A percentile compares a stretch with the other conserved stretches of the same genome.
These are phyloP conservation scores for Mortierella sp. DNA, from an alignment of 371 early-diverging fungal species.

Conservation along the genomic window DNA sequence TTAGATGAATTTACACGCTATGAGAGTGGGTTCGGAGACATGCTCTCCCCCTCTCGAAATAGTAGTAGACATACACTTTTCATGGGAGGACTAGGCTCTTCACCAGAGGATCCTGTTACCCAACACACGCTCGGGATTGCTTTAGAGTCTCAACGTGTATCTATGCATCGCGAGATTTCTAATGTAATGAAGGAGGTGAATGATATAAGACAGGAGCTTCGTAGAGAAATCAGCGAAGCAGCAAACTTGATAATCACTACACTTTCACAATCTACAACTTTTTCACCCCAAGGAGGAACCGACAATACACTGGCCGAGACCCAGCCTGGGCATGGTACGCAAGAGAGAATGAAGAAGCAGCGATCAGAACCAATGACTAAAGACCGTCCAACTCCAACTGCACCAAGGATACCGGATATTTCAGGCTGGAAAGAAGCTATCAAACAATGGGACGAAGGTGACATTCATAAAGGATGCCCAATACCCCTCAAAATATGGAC, in stretches of 20 bases:
- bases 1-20: conserved; percentile 8
- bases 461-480: not conserved
- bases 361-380: too few species aligned
- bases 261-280: too few species aligned
- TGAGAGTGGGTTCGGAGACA: conserved; percentile 10
- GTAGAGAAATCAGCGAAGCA: too few species aligned
- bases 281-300: too few species aligned
- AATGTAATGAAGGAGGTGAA: too few species aligned
- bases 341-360: too few species aligned
- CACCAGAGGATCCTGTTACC: not conserved
- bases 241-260: too few species aligned
- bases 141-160: not conserved
- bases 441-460: not conserved
- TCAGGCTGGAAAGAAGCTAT: not conserved
- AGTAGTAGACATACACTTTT: conserved; percentile 5
- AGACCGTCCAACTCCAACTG: too few species aligned
- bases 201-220: too few species aligned
- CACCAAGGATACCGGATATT: not conserved
- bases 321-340: not conserved
- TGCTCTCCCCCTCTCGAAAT: conserved; percentile 1
- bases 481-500: not conserved
- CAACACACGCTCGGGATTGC: not conserved
- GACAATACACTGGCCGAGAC: not conserved
- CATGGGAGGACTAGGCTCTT: not conserved
- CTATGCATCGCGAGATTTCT: too few species aligned